These are phyloP conservation scores for Nadsonia fulvescens DNA, from an alignment of 805 yeast species.

Conservation along the genomic window DNA sequence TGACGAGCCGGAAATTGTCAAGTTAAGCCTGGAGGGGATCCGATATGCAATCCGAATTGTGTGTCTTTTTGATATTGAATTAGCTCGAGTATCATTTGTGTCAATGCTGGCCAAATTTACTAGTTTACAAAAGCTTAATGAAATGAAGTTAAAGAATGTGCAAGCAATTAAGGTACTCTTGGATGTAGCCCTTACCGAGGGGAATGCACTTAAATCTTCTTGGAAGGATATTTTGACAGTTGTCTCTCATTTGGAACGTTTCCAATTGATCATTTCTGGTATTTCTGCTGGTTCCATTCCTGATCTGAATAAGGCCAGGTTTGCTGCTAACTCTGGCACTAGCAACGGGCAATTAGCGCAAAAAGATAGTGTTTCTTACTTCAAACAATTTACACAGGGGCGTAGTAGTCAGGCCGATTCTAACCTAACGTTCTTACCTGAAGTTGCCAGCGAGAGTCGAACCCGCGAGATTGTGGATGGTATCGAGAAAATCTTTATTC, in stretches of 20 bases:
- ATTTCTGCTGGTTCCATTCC: constrained; percentile 71
- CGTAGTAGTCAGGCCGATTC: constrained; percentile 6
- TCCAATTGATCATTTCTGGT: constrained; percentile 77
- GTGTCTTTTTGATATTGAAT: constrained; percentile 62
- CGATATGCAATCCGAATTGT: constrained; percentile 68
- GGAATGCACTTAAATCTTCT: constrained; percentile 50
- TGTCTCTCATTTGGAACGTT: constrained; percentile 79
- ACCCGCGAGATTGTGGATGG: constrained; percentile 24
- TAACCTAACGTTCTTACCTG: constrained; percentile 10
- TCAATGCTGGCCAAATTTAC: constrained; percentile 81
- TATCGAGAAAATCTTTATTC: constrained; percentile 74
- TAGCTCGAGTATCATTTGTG: constrained; percentile 77
- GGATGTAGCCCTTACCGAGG: constrained; percentile 63
- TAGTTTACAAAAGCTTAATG: constrained; percentile 59
- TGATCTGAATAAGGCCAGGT: constrained; percentile 61
- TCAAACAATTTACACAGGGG: constrained; percentile 3
- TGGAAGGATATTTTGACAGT: constrained; percentile 76
- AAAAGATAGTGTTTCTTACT: neutral
- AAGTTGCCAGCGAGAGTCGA: constrained; percentile 18
- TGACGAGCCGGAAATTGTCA: constrained; percentile 38
- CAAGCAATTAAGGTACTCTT: constrained; percentile 60
- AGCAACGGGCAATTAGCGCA: constrained; percentile 1
- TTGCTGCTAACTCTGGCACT: too few relatives aligned
- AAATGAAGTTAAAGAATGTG: constrained; percentile 61
- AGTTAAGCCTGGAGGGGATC: constrained; percentile 67